phyloP scores from a whole-genome alignment of 2,329 filamentous ascomycete species.

The Pseudogymnoascus sp. region DNA sequence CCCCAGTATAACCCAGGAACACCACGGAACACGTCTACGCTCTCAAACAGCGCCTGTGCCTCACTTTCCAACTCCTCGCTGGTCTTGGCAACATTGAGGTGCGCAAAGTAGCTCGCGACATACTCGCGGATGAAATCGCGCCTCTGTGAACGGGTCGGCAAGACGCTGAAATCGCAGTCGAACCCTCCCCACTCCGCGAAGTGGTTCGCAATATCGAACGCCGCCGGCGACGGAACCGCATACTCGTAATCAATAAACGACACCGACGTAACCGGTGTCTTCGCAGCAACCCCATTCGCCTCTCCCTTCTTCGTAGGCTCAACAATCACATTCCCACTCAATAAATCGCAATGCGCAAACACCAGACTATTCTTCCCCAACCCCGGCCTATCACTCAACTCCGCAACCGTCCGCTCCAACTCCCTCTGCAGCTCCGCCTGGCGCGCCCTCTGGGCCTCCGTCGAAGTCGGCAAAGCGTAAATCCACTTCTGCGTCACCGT shows the following conservation, averaged over 20 bases:
- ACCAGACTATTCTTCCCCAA: conserved; percentile 71
- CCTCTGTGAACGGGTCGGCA: conserved; percentile 71
- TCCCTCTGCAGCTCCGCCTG: conserved; percentile 65
- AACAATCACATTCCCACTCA: conserved; percentile 95
- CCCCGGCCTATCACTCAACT: conserved; percentile 68
- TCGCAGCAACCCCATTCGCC: conserved; percentile 25
- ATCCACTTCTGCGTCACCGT: conserved; percentile 96
- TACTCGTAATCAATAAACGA: conserved; percentile 99
- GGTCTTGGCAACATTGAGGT: conserved; percentile 34
- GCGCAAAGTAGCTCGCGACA: conserved; percentile 60
- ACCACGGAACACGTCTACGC: conserved; percentile 82
- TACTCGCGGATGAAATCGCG: conserved; percentile 79
- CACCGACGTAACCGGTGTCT: conserved; percentile 42
- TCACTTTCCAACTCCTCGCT: conserved; percentile 48
- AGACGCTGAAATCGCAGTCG: conserved; percentile 78
- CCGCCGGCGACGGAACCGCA: conserved; percentile 83
- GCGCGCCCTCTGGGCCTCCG: conserved; percentile 57
- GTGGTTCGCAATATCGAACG: conserved; percentile 96
- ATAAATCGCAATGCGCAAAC: conserved; percentile 89
- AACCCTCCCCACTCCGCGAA: conserved; percentile 98
- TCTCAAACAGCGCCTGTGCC: conserved; percentile 58
- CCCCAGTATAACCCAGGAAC: conserved; percentile 88
- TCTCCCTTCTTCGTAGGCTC: conserved; percentile 39
- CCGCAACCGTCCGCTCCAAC: conserved; percentile 57
- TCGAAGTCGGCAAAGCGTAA: conserved; percentile 66